Base-by-base conservation (phyloP, 148 eudicot genomes). In the Fagopyrum esculentum region DNA sequence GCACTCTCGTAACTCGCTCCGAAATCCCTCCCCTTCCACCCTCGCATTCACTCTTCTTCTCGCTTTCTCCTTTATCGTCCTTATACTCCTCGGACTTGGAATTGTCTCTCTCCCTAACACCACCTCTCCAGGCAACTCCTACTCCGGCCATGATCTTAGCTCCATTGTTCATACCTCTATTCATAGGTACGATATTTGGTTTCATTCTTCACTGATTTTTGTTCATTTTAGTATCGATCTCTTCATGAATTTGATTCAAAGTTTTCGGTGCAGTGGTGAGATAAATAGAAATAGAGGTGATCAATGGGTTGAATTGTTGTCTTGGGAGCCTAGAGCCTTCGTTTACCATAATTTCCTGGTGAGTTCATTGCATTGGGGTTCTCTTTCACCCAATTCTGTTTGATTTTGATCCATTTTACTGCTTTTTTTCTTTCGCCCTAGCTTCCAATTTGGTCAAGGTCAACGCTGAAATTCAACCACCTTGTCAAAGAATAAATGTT, bases 271-370 rank as follows among this genome's bases (percentile, higher is more conserved):
- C 82, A 85, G 92, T 72, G 80, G 49, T 71, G 84, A 72, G 43
- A 83, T 16, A 22, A 84, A 77, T 73, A 81, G 87, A 69, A 91
- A 77, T 56, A 85, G 81, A 69, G 80, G 75, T 74, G 86, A 91
- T 63, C 91, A 82, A 74, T 94, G 97, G 98, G 90, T 87, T 82
- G 97, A 94, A 80, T 76, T 88, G 10, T 80, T 94, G 51, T 94
- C 98, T 64, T 94, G 97, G 98, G 95, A 94, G 83, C 98, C 98
- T 11, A 81, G 98, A 85, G 98, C 98, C 71, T 81, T 77, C 72
- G 73, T 94, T 77, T 94, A 87, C 75, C 98, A 94, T 60, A 86
- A 91, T 82, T 94, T 94, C 78, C 75, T 94, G 97, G 98, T 94
- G n/a, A 72, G 84, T 71, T 40, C 64, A 6, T 72, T 5, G 54